Base-by-base conservation (phyloP, 768 basidiomycete genomes). In the Strobilomyces dryophilus region DNA sequence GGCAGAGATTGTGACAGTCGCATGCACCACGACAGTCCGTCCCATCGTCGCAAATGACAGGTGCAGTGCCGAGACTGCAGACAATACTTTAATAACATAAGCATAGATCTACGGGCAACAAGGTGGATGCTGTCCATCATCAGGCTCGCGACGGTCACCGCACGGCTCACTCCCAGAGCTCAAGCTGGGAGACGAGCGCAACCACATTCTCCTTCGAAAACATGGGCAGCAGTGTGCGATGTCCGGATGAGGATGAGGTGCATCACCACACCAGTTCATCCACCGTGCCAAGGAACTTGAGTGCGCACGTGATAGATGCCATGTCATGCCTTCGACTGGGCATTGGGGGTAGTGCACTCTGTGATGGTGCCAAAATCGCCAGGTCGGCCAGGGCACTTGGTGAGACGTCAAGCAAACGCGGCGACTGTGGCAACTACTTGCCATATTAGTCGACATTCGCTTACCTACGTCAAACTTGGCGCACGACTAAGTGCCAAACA, bases 1-100 rank as follows among this genome's bases (percentile, higher is more conserved):
- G 1, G 95, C 97, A 0, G 97, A 99, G 64, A 92, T 99, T 29
- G 94, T 95, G 5, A 95, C 91, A 0, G 94, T 85, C 0, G 95
- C 95, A 1, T 97, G 97, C 8, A 93, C 95, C 31, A 85, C 90
- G 5, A 97, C 95, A 0, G 78, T 98, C 41, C n/a, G n/a, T n/a
- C n/a, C n/a, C n/a, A n/a, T n/a, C n/a, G n/a, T n/a, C n/a, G n/a
- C n/a, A n/a, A n/a, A n/a, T n/a, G n/a, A n/a, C n/a, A n/a, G n/a
- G n/a, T n/a, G n/a, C n/a, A n/a, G n/a, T n/a, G n/a, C n/a, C n/a
- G n/a, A n/a, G n/a, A n/a, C n/a, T n/a, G n/a, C n/a, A n/a, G n/a
- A n/a, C n/a, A n/a, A n/a, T n/a, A n/a, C n/a, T n/a, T n/a, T n/a
- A n/a, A n/a, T n/a, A n/a, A n/a, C n/a, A n/a, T n/a, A n/a, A n/a